phyloP scores from a whole-genome alignment of 805 yeast species.

The Candida pseudoglaebosa region DNA sequence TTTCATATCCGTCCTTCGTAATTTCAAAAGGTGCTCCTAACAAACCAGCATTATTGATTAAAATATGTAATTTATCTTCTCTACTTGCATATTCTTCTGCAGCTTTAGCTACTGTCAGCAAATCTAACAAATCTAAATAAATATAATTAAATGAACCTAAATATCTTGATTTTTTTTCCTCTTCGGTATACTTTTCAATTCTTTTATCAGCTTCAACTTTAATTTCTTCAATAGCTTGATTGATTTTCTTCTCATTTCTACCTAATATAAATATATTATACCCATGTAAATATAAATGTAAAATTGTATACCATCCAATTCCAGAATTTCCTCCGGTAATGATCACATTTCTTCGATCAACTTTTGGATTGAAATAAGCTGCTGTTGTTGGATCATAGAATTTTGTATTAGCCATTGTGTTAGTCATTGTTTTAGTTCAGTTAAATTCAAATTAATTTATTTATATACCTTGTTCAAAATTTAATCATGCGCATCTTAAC shows the following conservation, averaged over 20 bases:
- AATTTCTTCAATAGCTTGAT: constrained; percentile 30
- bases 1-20: constrained; percentile 35
- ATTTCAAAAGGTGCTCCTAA: constrained; percentile 36
- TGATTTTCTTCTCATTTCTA: constrained; percentile 28
- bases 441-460: too few relatives aligned
- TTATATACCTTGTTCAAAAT: too few relatives aligned
- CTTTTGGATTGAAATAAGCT: constrained; percentile 24
- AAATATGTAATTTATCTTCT: constrained; percentile 28
- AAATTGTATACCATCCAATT: constrained; percentile 37
- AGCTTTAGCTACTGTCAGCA: constrained; percentile 22
- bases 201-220: constrained; percentile 29
- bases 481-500: too few relatives aligned
- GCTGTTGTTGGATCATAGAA: constrained; percentile 28
- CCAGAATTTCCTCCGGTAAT: constrained; percentile 42
- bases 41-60: constrained; percentile 39
- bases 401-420: constrained; percentile 5
- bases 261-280: constrained; percentile 35
- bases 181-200: constrained; percentile 6
- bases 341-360: constrained; percentile 25
- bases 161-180: constrained; percentile 15
- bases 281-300: constrained; percentile 39
- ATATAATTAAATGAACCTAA: constrained; percentile 52
- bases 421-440: too few relatives aligned
- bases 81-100: constrained; percentile 19
- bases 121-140: constrained; percentile 51